Base-by-base conservation (phyloP, 2,329 filamentous ascomycete genomes). In the Neonectria punicea region DNA sequence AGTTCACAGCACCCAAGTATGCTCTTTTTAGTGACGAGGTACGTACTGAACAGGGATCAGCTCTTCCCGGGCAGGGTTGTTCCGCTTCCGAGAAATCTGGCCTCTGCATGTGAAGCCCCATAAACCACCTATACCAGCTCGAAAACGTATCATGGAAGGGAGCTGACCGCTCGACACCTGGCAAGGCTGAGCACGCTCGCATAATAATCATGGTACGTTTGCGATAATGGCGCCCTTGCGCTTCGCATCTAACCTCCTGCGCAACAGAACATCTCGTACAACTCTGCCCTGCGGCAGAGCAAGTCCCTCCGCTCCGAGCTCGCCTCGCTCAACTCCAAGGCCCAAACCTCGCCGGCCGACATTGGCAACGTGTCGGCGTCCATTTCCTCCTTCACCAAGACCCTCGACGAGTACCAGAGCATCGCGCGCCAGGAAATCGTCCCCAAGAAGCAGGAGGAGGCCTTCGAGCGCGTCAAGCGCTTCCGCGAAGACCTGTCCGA, bases 351-450 rank as follows among this genome's bases (percentile, higher is more conserved):
- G 75, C 80, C 81, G 6, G 78, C 79, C 70, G 72, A 79, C 67
- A 76, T 85, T 79, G 91, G 91, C 76, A 92, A 93, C 79, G 88
- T 93, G 69, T 91, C 91, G n/a, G 91, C 90, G 20, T 92, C 92
- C 14, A 83, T 97, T 32, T 90, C 92, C 47, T 81, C 94, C 65
- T 94, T 99, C 79, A 89, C 92, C 51, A 93, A 96, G 66, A 97
- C 93, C 1, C 86, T 99, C 69, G 94, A 98, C 81, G 94, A 98
- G 77, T 99, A 99, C 84, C 89, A 92, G 74, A 87, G 87, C 60
- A 89, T 97, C 32, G 92, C 94, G 1, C 92, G 93, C 70, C 92
- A 95, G 74, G 96, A 99, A 80, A 89, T 97, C 34, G 94, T 97
- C 61, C 87, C 92, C 5, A 91, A 93, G 65, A 99, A 98, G 81